Evolutionary conservation across 805 yeast species (phyloP), one percentile per base, ranked within the genome.

Genomic region (Kregervanrija pseudodelftensis): DNA sequence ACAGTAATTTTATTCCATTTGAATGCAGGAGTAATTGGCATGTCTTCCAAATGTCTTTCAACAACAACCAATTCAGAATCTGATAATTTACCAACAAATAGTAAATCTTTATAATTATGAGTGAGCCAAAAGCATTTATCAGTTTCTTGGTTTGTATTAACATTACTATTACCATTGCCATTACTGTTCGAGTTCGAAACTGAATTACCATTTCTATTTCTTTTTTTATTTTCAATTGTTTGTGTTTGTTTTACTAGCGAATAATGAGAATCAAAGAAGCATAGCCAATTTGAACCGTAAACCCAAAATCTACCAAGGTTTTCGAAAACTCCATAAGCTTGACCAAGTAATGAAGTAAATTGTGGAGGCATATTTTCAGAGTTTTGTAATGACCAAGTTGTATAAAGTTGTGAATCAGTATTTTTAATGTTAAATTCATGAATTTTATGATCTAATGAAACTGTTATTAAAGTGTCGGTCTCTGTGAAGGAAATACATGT

Each of bases 201-300:
- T 11, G 47, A 35, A 40, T 60, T 39, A 40, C 67, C 60, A 52
- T 61, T 54, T 55, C 68, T 53, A 48, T 62, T 42, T 58, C 67
- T 55, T 52, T 54, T 63, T 55, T 51, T 60, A 55, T 46, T 53
- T 46, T 43, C 57, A 41, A 30, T 40, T 7, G 37, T 15, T 33
- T 28, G 30, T 31, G 17, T 33, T 12, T 10, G 8, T n/a, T 12
- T 13, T 8, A 44, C 36, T 36, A 50, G 37, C 30, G 38, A 30
- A 34, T 44, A 43, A 15, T 39, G 36, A 8, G 85, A 64, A 61
- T 91, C 91, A 41, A 91, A 73, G 60, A 76, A 85, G 4, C 83
- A 76, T 12, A 90, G 52, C 95, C 96, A 91, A 42, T 76, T 76
- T 15, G 85, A 72, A 1, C 96, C 95, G 77, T 86, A 89, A n/a